Evolutionary conservation across 1,284 basidiomycete genomes (phyloP).

Genomic region (Vanrija humicola): DNA sequence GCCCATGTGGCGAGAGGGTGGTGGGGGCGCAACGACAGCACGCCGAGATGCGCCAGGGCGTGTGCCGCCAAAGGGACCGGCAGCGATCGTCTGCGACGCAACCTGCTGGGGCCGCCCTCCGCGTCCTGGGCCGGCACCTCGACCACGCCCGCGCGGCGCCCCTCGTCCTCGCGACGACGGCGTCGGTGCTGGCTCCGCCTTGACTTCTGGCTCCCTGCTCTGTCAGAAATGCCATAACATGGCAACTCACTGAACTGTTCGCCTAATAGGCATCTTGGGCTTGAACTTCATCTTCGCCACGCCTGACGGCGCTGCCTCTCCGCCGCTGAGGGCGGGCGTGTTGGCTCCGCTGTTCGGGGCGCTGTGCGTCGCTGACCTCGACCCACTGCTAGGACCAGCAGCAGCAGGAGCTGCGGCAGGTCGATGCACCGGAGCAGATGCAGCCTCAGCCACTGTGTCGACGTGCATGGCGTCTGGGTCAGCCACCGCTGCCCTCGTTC

Average conservation of each 20-base stretch:
- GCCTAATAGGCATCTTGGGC: slow-evolving; percentile 42
- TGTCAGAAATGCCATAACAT: too few relatives aligned
- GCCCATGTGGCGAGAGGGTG: slow-evolving; percentile 5
- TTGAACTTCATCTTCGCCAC: slow-evolving; percentile 45
- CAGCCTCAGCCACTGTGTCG: background rate
- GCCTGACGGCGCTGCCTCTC: background rate
- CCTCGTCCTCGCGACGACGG: background rate
- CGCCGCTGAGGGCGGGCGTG: background rate
- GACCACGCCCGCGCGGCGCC: slow-evolving; percentile 10
- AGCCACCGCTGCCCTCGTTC: background rate
- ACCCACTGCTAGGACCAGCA: background rate
- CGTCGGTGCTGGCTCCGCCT: slow-evolving; percentile 1
- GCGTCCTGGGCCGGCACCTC: slow-evolving; percentile 29
- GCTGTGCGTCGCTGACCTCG: background rate
- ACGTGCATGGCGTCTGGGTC: background rate
- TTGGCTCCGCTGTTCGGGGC: background rate
- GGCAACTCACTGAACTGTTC: slow-evolving; percentile 21
- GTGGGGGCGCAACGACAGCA: slow-evolving; percentile 8
- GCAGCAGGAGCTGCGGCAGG: background rate
- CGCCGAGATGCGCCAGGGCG: slow-evolving; percentile 4
- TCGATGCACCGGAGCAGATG: background rate
- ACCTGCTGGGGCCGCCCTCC: background rate
- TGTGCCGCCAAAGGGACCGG: slow-evolving; percentile 17
- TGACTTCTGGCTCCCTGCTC: slow-evolving; percentile 7
- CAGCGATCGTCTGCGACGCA: slow-evolving; percentile 6